Conservation (phyloP, 2,329 filamentous ascomycete genomes). For the Aspergillus tanneri region DNA sequence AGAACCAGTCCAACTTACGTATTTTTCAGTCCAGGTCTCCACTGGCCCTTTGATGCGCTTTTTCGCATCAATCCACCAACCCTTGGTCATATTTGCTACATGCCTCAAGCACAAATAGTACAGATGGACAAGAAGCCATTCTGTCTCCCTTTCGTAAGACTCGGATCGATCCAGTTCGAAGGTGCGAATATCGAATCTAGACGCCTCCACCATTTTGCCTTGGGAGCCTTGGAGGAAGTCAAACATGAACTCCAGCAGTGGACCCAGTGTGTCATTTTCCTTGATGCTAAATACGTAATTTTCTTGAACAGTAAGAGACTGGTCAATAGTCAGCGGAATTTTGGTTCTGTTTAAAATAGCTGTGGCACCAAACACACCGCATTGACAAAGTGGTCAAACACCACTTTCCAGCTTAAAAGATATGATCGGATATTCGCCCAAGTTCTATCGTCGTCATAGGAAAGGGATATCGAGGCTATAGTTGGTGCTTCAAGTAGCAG, state of each 20-base stretch:
- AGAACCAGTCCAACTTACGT: constrained; percentile 67
- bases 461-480: constrained; percentile 64
- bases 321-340: constrained; percentile 29
- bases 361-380: constrained; percentile 57
- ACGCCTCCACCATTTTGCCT: constrained; percentile 67
- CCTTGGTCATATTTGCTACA: constrained; percentile 73
- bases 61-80: constrained; percentile 79
- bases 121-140: constrained; percentile 80
- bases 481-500: constrained; percentile 77
- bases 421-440: constrained; percentile 73
- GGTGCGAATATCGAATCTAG: constrained; percentile 67
- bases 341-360: too few relatives aligned
- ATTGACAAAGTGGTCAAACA: constrained; percentile 80
- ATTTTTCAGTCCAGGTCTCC: constrained; percentile 80
- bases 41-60: constrained; percentile 77
- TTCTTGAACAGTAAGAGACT: constrained; percentile 76
- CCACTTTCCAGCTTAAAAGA: constrained; percentile 81
- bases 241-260: constrained; percentile 75
- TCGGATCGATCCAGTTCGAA: constrained; percentile 63
- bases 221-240: constrained; percentile 79
- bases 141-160: constrained; percentile 67
- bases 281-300: constrained; percentile 81
- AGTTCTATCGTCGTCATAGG: constrained; percentile 63
- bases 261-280: constrained; percentile 64
- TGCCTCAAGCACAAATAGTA: constrained; percentile 80